A percentile compares a stretch with the other conserved stretches of the same genome.
Conservation (phyloP, 2,329 filamentous ascomycete species). For the Tricladium varicosporioides region DNA sequence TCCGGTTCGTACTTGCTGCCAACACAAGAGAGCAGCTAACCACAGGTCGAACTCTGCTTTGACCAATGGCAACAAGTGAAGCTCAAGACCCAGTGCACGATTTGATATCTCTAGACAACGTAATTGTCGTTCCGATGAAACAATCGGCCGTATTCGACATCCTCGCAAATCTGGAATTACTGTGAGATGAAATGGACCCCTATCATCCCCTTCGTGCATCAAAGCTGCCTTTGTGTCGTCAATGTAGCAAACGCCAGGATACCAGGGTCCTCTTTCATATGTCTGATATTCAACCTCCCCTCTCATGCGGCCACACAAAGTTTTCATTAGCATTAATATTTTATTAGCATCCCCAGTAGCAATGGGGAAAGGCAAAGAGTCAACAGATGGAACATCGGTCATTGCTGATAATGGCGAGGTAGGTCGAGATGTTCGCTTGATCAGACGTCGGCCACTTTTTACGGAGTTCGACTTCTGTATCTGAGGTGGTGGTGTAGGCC, state of each 20-base stretch:
- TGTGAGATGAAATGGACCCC: slow-evolving; percentile 60
- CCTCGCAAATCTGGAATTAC: slow-evolving; percentile 74
- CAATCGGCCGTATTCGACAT: slow-evolving; percentile 63
- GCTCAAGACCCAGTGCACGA: slow-evolving; percentile 54
- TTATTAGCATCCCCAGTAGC: slow-evolving; percentile 68
- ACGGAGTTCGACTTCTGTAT: slow-evolving; percentile 32
- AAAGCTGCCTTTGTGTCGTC: slow-evolving; percentile 73
- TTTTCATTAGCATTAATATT: slow-evolving; percentile 74
- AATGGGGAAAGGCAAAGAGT: slow-evolving; percentile 58
- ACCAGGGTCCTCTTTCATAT: slow-evolving; percentile 62
- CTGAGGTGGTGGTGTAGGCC: slow-evolving; percentile 34
- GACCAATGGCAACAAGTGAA: slow-evolving; percentile 63
- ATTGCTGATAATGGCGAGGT: slow-evolving; percentile 48
- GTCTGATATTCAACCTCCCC: slow-evolving; percentile 73
- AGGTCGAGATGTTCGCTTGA: slow-evolving; percentile 55
- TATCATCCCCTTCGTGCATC: slow-evolving; percentile 71
- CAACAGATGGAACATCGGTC: slow-evolving; percentile 54
- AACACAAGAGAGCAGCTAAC: slow-evolving; percentile 77
- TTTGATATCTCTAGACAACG: slow-evolving; percentile 55
- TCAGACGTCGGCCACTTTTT: slow-evolving; percentile 50
- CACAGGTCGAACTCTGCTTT: slow-evolving; percentile 71
- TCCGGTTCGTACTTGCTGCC: slow-evolving; percentile 69
- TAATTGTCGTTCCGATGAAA: slow-evolving; percentile 42
- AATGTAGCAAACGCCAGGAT: slow-evolving; percentile 71
- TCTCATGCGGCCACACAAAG: slow-evolving; percentile 74